Percentiles rank a stretch among this genome's conserved stretches.
phyloP scores from a whole-genome alignment of 805 yeast species.

The Candida ovalis region DNA sequence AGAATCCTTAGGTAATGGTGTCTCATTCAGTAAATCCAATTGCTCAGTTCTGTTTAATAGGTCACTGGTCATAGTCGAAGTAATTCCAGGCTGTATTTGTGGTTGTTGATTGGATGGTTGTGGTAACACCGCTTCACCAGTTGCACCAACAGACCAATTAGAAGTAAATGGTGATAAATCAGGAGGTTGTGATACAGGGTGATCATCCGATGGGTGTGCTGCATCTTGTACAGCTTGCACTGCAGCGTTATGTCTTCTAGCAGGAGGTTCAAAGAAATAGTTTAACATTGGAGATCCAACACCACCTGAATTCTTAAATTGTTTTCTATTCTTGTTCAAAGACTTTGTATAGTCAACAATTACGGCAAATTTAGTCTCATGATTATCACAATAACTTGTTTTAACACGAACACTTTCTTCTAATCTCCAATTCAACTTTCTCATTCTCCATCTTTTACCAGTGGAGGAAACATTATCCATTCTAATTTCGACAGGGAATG shows the following conservation, averaged over 20 bases:
- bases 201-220: neutral
- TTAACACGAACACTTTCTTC: slow-evolving; percentile 75
- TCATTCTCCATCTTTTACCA: slow-evolving; percentile 83
- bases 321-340: slow-evolving; percentile 21
- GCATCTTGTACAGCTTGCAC: neutral
- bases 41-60: neutral
- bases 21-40: neutral
- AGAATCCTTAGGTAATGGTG: slow-evolving; percentile 11
- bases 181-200: slow-evolving; percentile 6
- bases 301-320: slow-evolving; percentile 29
- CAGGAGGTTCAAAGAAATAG: slow-evolving; percentile 26
- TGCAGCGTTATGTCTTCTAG: slow-evolving; percentile 8
- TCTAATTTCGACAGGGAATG: slow-evolving; percentile 77
- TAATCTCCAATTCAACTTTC: slow-evolving; percentile 82
- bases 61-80: slow-evolving; percentile 1
- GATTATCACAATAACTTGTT: slow-evolving; percentile 55
- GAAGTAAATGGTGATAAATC: slow-evolving; percentile 25
- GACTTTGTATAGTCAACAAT: slow-evolving; percentile 40
- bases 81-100: slow-evolving; percentile 7
- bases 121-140: slow-evolving; percentile 3
- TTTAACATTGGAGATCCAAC: slow-evolving; percentile 23
- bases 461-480: slow-evolving; percentile 64
- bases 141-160: slow-evolving; percentile 25
- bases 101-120: neutral
- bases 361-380: slow-evolving; percentile 45